A percentile compares a stretch with the other conserved stretches of the same genome.
These are phyloP conservation scores for Polychaeton citri DNA, from an alignment of 2,329 filamentous ascomycete species.

Conservation along the genomic window DNA sequence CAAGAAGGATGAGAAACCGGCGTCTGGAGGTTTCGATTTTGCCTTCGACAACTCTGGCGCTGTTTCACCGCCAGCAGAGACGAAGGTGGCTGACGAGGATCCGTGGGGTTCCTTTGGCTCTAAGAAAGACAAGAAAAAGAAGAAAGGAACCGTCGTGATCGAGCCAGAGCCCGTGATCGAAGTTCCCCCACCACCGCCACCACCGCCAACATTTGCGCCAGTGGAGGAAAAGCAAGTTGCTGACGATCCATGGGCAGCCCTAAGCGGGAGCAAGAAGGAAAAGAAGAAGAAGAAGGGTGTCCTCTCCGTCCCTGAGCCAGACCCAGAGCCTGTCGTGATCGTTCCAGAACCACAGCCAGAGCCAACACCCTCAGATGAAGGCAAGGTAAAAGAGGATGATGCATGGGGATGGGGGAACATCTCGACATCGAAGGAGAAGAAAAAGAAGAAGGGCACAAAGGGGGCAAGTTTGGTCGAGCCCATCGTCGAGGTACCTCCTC, in stretches of 20 bases:
- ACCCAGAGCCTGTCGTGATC: constrained; percentile 20
- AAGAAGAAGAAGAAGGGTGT: constrained; percentile 27
- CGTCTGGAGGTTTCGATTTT: constrained; percentile 18
- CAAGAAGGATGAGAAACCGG: constrained; percentile 25
- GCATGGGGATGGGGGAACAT: constrained; percentile 13
- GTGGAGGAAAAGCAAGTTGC: constrained; percentile 11
- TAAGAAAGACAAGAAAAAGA: constrained; percentile 23
- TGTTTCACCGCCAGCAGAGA: constrained; percentile 5
- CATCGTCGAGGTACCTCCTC: constrained; percentile 5
- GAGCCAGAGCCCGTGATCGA: constrained; percentile 14
- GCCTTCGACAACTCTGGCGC: constrained; percentile 11
- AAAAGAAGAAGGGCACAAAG: constrained; percentile 33
- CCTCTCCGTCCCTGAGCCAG: constrained; percentile 13
- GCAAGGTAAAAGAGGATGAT: constrained; percentile 23
- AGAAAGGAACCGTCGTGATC: constrained; percentile 11
- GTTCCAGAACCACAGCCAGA: constrained; percentile 26
- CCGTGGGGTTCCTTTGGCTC: constrained; percentile 14
- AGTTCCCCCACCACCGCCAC: constrained; percentile 12
- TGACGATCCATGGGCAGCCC: constrained; percentile 21
- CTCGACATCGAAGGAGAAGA: constrained; percentile 24
- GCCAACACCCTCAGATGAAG: constrained; percentile 12
- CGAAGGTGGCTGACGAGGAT: constrained; percentile 11
- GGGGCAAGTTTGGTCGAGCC: constrained; percentile 21
- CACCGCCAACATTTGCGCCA: constrained; percentile 7
- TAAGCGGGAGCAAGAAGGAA: constrained; percentile 27